Evolutionary conservation across 345 rosid genomes (phyloP).

Genomic region (Citrus australasica): DNA sequence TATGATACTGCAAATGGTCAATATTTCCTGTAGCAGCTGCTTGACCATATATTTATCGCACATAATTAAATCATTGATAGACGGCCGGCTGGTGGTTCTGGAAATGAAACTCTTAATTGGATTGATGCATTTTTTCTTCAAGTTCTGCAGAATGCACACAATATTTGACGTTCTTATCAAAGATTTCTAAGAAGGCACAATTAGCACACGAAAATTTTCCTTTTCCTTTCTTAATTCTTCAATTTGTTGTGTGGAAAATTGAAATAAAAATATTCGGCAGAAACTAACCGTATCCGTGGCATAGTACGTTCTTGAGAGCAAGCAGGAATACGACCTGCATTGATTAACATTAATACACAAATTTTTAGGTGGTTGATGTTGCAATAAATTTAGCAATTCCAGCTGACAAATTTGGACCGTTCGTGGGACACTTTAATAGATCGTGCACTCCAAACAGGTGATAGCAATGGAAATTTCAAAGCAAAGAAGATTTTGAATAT

Average conservation of each 20-base stretch:
- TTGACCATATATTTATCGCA: not conserved
- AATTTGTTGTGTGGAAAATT: no score
- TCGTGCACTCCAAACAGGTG: constrained; percentile 15
- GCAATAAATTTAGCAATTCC: constrained; percentile 18
- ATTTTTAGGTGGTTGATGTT: constrained; percentile 21
- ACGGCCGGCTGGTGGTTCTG: not conserved
- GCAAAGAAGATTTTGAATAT: not conserved
- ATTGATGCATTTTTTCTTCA: not conserved
- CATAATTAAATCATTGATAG: not conserved
- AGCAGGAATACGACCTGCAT: constrained; percentile 30
- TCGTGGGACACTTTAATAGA: constrained; percentile 22
- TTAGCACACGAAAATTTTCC: no score
- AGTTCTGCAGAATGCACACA: not conserved
- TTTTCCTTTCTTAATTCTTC: no score
- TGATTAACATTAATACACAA: constrained; percentile 22
- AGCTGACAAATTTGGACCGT: constrained; percentile 2
- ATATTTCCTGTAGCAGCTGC: not conserved
- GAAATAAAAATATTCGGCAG: no score
- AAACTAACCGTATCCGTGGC: no score
- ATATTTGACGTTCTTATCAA: not conserved
- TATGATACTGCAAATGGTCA: constrained; percentile 2
- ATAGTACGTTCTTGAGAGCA: no score
- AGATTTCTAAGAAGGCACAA: not conserved
- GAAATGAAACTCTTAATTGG: not conserved
- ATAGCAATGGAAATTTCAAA: not conserved